Evolutionary conservation across 805 yeast genomes (phyloP).

Genomic region (Isabelozyma heimii): DNA sequence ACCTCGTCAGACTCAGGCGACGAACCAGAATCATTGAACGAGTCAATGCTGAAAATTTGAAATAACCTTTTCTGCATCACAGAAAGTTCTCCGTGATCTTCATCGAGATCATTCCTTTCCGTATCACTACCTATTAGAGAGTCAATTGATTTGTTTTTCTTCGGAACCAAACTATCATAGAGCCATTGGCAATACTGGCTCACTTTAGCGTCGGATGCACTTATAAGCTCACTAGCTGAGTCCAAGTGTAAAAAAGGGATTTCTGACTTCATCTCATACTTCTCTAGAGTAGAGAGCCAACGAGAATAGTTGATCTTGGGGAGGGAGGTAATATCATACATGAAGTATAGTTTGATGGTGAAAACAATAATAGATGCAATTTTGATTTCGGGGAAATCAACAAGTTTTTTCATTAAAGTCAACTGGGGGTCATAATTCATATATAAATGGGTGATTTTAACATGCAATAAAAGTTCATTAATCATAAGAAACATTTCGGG

Average conservation of each 20-base stretch:
- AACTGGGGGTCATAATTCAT: conserved; percentile 2
- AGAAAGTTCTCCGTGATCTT: conserved; percentile 14
- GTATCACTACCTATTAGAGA: background rate
- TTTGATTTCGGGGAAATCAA: conserved; percentile 38
- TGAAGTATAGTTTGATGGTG: conserved; percentile 30
- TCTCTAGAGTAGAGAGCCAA: conserved; percentile 12
- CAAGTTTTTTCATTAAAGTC: conserved; percentile 1
- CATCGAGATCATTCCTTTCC: conserved; percentile 2
- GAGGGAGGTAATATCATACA: conserved; percentile 5
- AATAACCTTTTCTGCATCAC: conserved; percentile 28
- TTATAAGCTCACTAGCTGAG: conserved; percentile 28
- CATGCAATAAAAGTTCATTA: conserved; percentile 11
- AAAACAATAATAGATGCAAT: conserved; percentile 29
- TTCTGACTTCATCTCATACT: background rate
- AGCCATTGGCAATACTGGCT: conserved; percentile 53
- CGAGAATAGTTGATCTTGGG: conserved; percentile 3
- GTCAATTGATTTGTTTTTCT: conserved; percentile 10
- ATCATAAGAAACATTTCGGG: conserved; percentile 44
- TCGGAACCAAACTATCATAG: conserved; percentile 28
- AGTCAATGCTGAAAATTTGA: conserved; percentile 27
- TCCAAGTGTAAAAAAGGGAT: conserved; percentile 5
- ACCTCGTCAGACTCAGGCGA: background rate
- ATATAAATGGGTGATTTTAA: conserved; percentile 3
- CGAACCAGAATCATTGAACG: background rate
- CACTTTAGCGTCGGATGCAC: conserved; percentile 48